These are phyloP conservation scores for Penicillium corylophilum DNA, from an alignment of 2,329 filamentous ascomycete genomes.

Conservation along the genomic window DNA sequence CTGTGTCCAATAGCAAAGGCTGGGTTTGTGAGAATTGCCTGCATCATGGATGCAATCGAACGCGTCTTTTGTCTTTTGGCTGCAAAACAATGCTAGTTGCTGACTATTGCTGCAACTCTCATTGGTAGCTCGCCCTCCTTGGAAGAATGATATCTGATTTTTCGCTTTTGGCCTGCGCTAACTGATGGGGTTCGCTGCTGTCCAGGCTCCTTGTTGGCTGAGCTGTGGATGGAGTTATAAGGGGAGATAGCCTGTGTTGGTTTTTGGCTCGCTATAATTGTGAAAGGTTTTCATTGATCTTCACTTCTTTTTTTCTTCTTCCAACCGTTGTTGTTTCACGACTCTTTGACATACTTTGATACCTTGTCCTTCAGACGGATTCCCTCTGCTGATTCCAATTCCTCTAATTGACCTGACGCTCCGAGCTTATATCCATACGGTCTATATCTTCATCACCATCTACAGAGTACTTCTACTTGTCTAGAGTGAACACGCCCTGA, in stretches of 20 bases:
- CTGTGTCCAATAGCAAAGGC: neutral
- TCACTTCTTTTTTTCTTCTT: neutral
- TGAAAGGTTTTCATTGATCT: neutral
- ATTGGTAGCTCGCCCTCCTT: neutral
- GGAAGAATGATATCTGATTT: neutral
- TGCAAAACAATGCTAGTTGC: neutral
- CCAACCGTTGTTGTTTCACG: neutral
- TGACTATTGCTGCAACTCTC: neutral
- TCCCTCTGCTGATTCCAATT: neutral
- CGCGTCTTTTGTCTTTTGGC: neutral
- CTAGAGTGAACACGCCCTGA: conserved; percentile 1
- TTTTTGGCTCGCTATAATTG: neutral
- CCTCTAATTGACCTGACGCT: neutral
- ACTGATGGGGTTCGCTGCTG: neutral
- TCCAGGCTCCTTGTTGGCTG: neutral
- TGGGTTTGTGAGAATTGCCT: neutral
- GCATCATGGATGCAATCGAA: neutral
- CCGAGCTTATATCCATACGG: neutral
- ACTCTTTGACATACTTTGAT: neutral
- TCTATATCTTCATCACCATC: no score
- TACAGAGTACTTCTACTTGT: no score
- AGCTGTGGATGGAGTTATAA: neutral
- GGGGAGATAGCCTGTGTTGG: neutral
- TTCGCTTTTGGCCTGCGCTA: neutral
- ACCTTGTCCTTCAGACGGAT: neutral